Conservation (phyloP, 2,329 filamentous ascomycete genomes). For the Sporothrix brasiliensis region DNA sequence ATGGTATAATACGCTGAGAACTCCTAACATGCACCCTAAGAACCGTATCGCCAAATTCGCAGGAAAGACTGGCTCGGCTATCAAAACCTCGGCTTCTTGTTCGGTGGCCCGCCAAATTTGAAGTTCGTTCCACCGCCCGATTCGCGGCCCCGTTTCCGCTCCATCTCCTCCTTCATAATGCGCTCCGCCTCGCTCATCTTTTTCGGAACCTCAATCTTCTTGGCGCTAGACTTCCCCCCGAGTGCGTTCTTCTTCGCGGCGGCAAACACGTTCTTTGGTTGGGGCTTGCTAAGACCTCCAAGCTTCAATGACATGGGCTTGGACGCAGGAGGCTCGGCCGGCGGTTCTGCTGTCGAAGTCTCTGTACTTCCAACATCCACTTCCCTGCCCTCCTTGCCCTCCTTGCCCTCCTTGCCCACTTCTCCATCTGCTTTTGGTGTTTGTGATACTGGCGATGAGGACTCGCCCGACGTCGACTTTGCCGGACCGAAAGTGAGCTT, state of each 20-base stretch:
- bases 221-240: conserved; percentile 55
- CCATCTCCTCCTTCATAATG: conserved; percentile 85
- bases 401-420: too few species aligned
- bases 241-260: conserved; percentile 70
- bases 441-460: background rate
- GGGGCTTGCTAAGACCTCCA: conserved; percentile 56
- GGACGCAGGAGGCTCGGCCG: conserved; percentile 16
- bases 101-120: conserved; percentile 34
- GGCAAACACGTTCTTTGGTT: conserved; percentile 76
- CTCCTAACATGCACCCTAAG: background rate
- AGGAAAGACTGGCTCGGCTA: too few species aligned
- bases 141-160: conserved; percentile 65
- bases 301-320: conserved; percentile 66
- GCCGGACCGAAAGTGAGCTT: conserved; percentile 65
- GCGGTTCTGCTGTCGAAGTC: conserved; percentile 29
- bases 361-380: too few species aligned
- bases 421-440: background rate
- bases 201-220: conserved; percentile 70
- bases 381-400: background rate
- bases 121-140: conserved; percentile 36
- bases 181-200: conserved; percentile 87
- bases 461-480: conserved; percentile 27
- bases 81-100: conserved; percentile 57
- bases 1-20: conserved; percentile 19
- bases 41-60: background rate